These are phyloP conservation scores for Triangularia verruculosa DNA, from an alignment of 2,329 filamentous ascomycete genomes.

Conservation along the genomic window DNA sequence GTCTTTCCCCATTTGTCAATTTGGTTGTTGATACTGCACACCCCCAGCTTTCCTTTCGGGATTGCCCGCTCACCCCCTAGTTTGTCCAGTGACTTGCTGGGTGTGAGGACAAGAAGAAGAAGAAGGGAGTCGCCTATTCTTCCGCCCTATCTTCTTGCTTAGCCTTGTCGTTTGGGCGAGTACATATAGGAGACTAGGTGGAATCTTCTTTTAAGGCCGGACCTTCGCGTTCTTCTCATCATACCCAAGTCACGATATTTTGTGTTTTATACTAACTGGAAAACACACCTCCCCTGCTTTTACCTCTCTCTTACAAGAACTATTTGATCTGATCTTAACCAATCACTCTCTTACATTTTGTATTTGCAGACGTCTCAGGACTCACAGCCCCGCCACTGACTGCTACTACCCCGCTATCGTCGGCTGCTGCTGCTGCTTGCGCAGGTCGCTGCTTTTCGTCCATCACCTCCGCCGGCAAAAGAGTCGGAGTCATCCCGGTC, in stretches of 20 bases:
- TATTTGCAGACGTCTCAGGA: conserved; percentile 20
- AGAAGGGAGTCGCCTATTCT: background rate
- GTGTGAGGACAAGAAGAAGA: background rate
- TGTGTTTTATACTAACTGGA: background rate
- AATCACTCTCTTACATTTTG: conserved; percentile 14
- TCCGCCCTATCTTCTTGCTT: background rate
- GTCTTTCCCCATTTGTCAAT: background rate
- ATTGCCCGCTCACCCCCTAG: background rate
- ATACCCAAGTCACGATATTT: background rate
- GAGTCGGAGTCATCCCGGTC: conserved; percentile 9
- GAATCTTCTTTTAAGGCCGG: background rate
- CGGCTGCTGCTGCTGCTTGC: background rate
- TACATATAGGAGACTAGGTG: background rate
- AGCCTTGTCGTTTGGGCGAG: background rate
- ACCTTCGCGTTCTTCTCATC: background rate
- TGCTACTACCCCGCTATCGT: conserved; percentile 19
- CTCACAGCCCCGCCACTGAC: conserved; percentile 20
- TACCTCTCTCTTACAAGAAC: background rate
- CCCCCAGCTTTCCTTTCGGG: background rate
- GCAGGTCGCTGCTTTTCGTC: conserved; percentile 11
- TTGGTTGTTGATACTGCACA: background rate
- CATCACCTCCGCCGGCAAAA: conserved; percentile 3
- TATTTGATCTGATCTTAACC: conserved; percentile 14
- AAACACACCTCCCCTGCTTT: background rate
- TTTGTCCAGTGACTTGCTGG: background rate